These are phyloP conservation scores for Lactarius evosmus DNA, from an alignment of 768 basidiomycete genomes.

Conservation along the genomic window DNA sequence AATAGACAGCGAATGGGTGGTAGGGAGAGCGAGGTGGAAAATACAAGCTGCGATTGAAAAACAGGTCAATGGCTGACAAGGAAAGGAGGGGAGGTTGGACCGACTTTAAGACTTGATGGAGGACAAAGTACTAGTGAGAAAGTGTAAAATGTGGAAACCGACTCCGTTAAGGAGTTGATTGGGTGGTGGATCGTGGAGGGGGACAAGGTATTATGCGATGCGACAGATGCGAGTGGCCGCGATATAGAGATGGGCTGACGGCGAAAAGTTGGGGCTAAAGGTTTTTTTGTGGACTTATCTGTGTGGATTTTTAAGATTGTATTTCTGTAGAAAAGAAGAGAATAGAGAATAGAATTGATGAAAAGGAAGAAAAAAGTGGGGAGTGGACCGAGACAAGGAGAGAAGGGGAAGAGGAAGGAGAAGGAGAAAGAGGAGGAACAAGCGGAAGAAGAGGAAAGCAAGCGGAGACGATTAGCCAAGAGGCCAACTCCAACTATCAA, in stretches of 20 bases:
- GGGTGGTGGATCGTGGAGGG: slow-evolving; percentile 19
- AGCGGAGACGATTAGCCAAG: background rate
- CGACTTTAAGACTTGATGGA: slow-evolving; percentile 16
- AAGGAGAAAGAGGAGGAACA: slow-evolving; percentile 34
- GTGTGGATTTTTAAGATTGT: slow-evolving; percentile 10
- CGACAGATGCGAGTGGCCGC: slow-evolving; percentile 24
- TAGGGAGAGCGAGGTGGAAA: slow-evolving; percentile 28
- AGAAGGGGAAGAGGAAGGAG: slow-evolving; percentile 20
- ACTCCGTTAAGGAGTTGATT: slow-evolving; percentile 23
- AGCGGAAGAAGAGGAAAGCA: slow-evolving; percentile 9
- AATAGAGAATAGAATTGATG: slow-evolving; percentile 24
- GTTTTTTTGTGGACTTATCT: slow-evolving; percentile 13
- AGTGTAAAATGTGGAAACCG: slow-evolving; percentile 27
- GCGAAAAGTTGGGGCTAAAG: slow-evolving; percentile 3
- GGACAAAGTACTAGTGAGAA: slow-evolving; percentile 21
- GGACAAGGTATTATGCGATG: slow-evolving; percentile 23
- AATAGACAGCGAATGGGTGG: slow-evolving; percentile 28
- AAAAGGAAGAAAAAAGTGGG: slow-evolving; percentile 31
- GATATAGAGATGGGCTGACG: slow-evolving; percentile 19
- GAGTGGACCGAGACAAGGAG: slow-evolving; percentile 24
- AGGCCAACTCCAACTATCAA: background rate
- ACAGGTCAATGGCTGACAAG: slow-evolving; percentile 20
- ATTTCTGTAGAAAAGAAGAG: slow-evolving; percentile 15
- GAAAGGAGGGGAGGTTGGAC: background rate
- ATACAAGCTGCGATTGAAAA: slow-evolving; percentile 35